phyloP scores from a whole-genome alignment of 441 rosid genomes.

The Gossypium trilobum region DNA sequence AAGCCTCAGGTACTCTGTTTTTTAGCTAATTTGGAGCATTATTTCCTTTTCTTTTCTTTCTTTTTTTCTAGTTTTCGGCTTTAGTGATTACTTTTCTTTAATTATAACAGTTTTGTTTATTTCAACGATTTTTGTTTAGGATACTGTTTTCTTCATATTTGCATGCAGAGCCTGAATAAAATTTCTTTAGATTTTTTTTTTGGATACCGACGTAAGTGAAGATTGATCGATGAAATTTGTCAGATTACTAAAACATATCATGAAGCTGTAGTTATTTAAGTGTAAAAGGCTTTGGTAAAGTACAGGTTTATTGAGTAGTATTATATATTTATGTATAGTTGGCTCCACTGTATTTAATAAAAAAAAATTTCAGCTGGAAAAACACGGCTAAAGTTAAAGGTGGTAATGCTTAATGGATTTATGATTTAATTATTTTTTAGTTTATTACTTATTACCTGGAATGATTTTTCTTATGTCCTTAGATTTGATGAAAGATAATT shows the following conservation, averaged over 20 bases:
- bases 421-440: background rate
- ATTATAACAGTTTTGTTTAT: background rate
- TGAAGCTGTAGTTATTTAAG: background rate
- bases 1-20: constrained; percentile 50
- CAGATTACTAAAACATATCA: background rate
- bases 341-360: constrained; percentile 8
- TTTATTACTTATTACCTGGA: background rate
- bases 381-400: background rate
- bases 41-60: background rate
- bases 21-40: background rate
- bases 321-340: background rate
- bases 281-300: background rate
- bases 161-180: background rate
- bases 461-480: background rate
- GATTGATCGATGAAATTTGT: too few relatives aligned
- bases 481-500: background rate
- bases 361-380: background rate
- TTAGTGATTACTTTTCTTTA: background rate
- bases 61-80: background rate
- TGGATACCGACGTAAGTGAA: too few relatives aligned
- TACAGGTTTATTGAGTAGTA: background rate
- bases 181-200: background rate
- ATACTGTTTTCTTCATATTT: background rate
- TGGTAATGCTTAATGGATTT: background rate
- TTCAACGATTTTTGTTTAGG: background rate